A percentile compares a stretch with the other conserved stretches of the same genome.
These are phyloP conservation scores for Diaporthe longicolla DNA, from an alignment of 2,329 filamentous ascomycete species.

Conservation along the genomic window DNA sequence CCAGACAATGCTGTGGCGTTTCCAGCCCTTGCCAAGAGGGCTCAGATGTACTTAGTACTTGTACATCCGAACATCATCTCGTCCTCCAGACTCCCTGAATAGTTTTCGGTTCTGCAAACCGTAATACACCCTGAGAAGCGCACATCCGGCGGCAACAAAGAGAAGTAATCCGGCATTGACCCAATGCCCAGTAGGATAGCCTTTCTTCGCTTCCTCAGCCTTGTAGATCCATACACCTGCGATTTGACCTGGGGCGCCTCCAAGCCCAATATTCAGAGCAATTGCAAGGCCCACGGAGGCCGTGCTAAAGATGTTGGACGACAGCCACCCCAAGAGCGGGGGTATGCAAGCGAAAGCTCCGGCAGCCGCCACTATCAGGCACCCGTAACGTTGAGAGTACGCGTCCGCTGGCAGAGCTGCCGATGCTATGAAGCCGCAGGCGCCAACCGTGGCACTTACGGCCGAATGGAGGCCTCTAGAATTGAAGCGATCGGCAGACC, in stretches of 20 bases:
- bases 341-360: constrained; percentile 79
- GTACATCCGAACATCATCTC: constrained; percentile 56
- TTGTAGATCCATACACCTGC: constrained; percentile 83
- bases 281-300: constrained; percentile 77
- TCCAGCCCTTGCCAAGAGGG: not conserved
- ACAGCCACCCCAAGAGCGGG: constrained; percentile 79
- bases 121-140: constrained; percentile 70
- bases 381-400: constrained; percentile 75
- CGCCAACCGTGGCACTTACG: constrained; percentile 59
- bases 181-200: constrained; percentile 81
- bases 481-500: constrained; percentile 75
- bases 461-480: constrained; percentile 63
- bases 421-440: constrained; percentile 70
- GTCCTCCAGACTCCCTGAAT: constrained; percentile 49
- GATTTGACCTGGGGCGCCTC: constrained; percentile 78
- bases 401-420: constrained; percentile 72
- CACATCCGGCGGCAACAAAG: constrained; percentile 68
- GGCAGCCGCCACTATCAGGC: constrained; percentile 76
- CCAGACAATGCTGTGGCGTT: not conserved
- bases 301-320: constrained; percentile 76
- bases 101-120: constrained; percentile 60
- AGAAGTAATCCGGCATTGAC: constrained; percentile 73
- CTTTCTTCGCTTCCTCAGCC: constrained; percentile 68
- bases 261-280: constrained; percentile 77
- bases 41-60: constrained; percentile 52